phyloP scores from a whole-genome alignment of 768 basidiomycete genomes.

The Mycena filopes region DNA sequence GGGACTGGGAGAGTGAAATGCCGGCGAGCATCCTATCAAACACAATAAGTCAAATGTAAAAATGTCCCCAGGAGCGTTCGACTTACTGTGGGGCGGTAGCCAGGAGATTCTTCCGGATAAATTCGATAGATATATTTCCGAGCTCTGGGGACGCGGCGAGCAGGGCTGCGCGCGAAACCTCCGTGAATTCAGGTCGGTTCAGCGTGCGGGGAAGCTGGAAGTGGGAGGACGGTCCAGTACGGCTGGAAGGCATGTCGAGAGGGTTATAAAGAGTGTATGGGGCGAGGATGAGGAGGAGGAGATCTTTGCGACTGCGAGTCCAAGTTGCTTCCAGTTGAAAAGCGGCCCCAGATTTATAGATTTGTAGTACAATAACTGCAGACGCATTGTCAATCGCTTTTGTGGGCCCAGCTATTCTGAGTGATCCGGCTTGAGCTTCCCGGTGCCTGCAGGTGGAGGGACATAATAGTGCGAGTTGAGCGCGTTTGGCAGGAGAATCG shows the following conservation, averaged over 20 bases:
- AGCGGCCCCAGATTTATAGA: constrained; percentile 17
- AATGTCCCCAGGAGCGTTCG: constrained; percentile 26
- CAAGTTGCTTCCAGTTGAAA: constrained; percentile 1
- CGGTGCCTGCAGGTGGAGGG: constrained; percentile 11
- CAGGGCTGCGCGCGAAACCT: constrained; percentile 69
- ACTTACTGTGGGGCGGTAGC: constrained; percentile 56
- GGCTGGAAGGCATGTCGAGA: constrained; percentile 27
- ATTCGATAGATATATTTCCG: constrained; percentile 70
- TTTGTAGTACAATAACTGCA: constrained; percentile 18
- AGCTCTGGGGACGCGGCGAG: constrained; percentile 76
- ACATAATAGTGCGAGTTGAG: constrained; percentile 9
- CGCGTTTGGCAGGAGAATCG: constrained; percentile 4
- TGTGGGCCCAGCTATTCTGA: constrained; percentile 12
- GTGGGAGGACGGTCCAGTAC: constrained; percentile 39
- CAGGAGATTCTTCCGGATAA: constrained; percentile 71
- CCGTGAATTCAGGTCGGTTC: constrained; percentile 66
- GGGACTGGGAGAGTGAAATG: constrained; percentile 61
- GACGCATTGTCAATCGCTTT: constrained; percentile 17
- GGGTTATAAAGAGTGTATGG: constrained; percentile 2
- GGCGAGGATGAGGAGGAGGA: neutral
- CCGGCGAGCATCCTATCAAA: constrained; percentile 65
- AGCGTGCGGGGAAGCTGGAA: constrained; percentile 82
- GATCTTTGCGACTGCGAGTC: constrained; percentile 6
- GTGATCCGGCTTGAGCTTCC: constrained; percentile 10
- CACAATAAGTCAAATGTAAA: constrained; percentile 30